Conservation (phyloP, 1,139 yeast genomes). For the Kluyveromyces marxianus region DNA sequence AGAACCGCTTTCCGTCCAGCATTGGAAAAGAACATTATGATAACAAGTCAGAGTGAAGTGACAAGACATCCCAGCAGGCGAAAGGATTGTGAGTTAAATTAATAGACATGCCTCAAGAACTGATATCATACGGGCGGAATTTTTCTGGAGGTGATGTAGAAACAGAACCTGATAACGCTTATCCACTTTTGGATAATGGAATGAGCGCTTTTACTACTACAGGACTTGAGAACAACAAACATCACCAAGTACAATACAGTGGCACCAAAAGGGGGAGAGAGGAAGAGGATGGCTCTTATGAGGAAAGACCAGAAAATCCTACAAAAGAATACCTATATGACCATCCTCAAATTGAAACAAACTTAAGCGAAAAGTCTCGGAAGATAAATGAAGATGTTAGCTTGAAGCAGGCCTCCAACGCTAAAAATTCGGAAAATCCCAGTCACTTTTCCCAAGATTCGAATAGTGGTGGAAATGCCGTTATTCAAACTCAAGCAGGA, state of each 20-base stretch:
- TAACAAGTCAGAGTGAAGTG: not conserved
- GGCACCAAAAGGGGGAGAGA: not conserved
- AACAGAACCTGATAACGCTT: conserved; percentile 7
- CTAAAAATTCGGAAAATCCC: not conserved
- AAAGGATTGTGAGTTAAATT: not conserved
- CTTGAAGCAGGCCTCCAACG: conserved; percentile 2
- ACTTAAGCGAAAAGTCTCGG: not conserved
- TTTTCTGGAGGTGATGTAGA: not conserved
- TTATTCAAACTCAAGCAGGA: not conserved
- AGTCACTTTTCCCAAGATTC: conserved; percentile 1
- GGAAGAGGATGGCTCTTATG: not conserved
- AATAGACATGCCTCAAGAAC: conserved; percentile 1
- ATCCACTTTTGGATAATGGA: conserved; percentile 10
- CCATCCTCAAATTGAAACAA: conserved; percentile 9
- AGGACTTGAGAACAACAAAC: not conserved
- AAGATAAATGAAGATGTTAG: not conserved
- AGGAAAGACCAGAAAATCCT: conserved; percentile 5
- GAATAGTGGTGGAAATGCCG: not conserved
- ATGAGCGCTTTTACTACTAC: conserved; percentile 2
- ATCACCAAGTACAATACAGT: not conserved
- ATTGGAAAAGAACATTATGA: not conserved
- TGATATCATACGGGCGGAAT: not conserved
- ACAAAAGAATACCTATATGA: conserved; percentile 16
- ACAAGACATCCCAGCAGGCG: not conserved
- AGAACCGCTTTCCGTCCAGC: not conserved